Conservation (phyloP, 768 basidiomycete species). For the Tubosaeta brunneosetosa region DNA sequence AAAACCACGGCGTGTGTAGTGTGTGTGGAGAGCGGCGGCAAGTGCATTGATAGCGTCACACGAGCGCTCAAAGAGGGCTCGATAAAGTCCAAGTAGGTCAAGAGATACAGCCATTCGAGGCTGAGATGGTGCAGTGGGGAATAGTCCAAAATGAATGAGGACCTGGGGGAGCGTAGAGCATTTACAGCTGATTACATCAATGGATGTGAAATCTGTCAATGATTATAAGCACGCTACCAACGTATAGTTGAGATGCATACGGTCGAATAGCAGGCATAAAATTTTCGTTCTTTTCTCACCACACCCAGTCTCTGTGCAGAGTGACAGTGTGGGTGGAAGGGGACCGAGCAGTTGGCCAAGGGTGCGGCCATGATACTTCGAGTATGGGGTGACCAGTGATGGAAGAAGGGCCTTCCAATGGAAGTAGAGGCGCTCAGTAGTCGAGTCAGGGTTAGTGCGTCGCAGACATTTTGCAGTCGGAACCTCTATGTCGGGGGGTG, state of each 20-base stretch:
- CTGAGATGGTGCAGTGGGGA: neutral
- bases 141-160: neutral
- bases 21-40: neutral
- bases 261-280: neutral
- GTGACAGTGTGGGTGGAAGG: no score
- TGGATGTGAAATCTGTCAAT: neutral
- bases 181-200: neutral
- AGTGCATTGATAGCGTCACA: neutral
- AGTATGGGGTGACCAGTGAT: no score
- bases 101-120: neutral
- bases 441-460: no score
- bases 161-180: neutral
- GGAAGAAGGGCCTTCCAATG: no score
- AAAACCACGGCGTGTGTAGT: neutral
- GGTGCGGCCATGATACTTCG: no score
- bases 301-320: no score
- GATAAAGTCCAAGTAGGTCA: neutral
- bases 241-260: neutral
- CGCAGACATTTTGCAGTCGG: no score
- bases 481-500: no score
- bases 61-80: neutral
- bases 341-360: no score
- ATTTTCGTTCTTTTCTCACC: no score
- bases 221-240: neutral
- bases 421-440: no score